Percentiles rank a stretch among this genome's conserved stretches.
Conservation (phyloP, 2,329 filamentous ascomycete species). For the Canariomyces notabilis region DNA sequence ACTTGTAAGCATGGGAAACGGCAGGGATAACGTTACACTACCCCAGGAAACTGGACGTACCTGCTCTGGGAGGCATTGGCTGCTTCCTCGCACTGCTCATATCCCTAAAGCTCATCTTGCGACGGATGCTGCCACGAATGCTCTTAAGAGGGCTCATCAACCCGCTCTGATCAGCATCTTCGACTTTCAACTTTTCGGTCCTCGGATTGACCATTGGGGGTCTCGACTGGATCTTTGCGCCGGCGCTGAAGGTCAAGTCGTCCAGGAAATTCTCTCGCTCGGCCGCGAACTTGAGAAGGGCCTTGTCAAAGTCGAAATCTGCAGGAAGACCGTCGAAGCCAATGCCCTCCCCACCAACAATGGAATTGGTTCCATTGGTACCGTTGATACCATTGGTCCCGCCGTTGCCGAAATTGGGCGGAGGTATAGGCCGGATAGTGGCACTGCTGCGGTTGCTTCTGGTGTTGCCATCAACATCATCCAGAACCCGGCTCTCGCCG, state of each 20-base stretch:
- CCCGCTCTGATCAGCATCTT: conserved; percentile 55
- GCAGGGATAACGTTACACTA: conserved; percentile 2
- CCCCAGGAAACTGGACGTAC: conserved; percentile 39
- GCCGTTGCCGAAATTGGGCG: conserved; percentile 27
- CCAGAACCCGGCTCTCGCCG: conserved; percentile 46
- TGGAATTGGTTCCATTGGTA: conserved; percentile 19
- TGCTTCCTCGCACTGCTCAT: conserved; percentile 94
- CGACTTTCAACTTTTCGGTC: conserved; percentile 74
- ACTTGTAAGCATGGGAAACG: conserved; percentile 3
- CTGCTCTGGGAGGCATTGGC: conserved; percentile 67
- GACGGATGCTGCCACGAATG: conserved; percentile 78
- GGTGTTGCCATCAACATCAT: conserved; percentile 54
- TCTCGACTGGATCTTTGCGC: conserved; percentile 65
- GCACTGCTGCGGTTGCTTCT: conserved; percentile 62
- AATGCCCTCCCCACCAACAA: conserved; percentile 27
- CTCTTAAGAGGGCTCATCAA: conserved; percentile 52
- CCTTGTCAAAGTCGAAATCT: conserved; percentile 91
- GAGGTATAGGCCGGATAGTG: conserved; percentile 48
- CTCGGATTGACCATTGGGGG: conserved; percentile 72
- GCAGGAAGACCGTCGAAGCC: conserved; percentile 35
- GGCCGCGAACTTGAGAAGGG: conserved; percentile 89
- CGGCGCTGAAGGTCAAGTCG: conserved; percentile 83
- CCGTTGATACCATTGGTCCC: conserved; percentile 17
- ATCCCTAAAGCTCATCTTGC: conserved; percentile 87
- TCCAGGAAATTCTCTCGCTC: conserved; percentile 91